Evolutionary conservation across 2,329 filamentous ascomycete species (phyloP).

Genomic region (Fusarium sp.): DNA sequence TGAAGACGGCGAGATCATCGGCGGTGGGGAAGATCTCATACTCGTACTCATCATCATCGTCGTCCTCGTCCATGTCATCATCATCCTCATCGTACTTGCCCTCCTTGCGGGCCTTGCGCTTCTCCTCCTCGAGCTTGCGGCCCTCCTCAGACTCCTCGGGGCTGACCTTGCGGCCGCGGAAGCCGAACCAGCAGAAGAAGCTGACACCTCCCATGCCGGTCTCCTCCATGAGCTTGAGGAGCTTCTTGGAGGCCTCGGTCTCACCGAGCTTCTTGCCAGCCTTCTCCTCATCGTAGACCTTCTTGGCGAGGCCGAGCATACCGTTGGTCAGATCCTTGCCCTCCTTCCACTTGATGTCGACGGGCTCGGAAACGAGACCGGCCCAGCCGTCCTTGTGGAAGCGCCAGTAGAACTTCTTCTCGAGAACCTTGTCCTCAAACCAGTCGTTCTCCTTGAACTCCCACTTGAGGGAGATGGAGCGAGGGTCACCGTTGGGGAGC

Average conservation of each 20-base stretch:
- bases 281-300: slow-evolving; percentile 71
- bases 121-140: slow-evolving; percentile 68
- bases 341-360: slow-evolving; percentile 85
- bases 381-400: slow-evolving; percentile 73
- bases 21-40: slow-evolving; percentile 90
- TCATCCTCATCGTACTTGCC: slow-evolving; percentile 60
- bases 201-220: slow-evolving; percentile 73
- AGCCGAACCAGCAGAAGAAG: slow-evolving; percentile 94
- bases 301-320: slow-evolving; percentile 77
- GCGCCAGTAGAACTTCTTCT: slow-evolving; percentile 94
- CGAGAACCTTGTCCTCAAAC: slow-evolving; percentile 80
- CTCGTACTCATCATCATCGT: slow-evolving; percentile 71
- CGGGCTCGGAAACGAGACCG: slow-evolving; percentile 87
- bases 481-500: slow-evolving; percentile 79
- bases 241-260: slow-evolving; percentile 60
- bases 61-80: slow-evolving; percentile 62
- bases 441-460: slow-evolving; percentile 84
- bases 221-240: slow-evolving; percentile 66
- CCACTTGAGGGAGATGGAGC: slow-evolving; percentile 80
- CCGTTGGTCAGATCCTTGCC: slow-evolving; percentile 86
- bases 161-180: slow-evolving; percentile 74
- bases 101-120: slow-evolving; percentile 59
- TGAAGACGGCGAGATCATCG: slow-evolving; percentile 80
- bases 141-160: slow-evolving; percentile 77
- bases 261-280: slow-evolving; percentile 55